Evolutionary conservation across 2,329 filamentous ascomycete genomes (phyloP).

Genomic region (Aspergillus awamori): DNA sequence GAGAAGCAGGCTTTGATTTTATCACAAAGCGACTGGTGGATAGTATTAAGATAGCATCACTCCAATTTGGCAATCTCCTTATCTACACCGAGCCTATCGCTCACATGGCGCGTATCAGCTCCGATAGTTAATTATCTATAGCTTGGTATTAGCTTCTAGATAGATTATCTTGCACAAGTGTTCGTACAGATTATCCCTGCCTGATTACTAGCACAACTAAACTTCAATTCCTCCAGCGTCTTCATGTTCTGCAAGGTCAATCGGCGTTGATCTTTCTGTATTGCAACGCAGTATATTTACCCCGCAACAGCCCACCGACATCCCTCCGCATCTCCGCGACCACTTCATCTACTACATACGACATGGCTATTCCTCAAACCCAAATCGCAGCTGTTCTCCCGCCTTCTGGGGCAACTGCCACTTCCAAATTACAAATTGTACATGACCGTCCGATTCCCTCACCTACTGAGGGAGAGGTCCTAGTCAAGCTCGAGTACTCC

Average conservation of each 20-base stretch:
- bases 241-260: neutral
- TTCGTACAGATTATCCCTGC: neutral
- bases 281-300: neutral
- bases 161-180: neutral
- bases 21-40: neutral
- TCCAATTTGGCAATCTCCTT: neutral
- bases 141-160: neutral
- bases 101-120: neutral
- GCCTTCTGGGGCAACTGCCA: constrained; percentile 23
- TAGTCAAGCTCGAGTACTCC: constrained; percentile 52
- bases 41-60: no score
- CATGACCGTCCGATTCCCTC: constrained; percentile 37
- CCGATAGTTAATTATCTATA: neutral
- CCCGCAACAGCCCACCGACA: constrained; percentile 1
- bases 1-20: no score
- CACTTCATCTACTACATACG: neutral
- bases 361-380: constrained; percentile 24
- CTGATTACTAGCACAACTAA: no score
- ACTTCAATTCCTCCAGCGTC: no score
- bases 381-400: constrained; percentile 38
- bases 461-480: constrained; percentile 45
- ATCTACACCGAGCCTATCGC: neutral
- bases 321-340: neutral
- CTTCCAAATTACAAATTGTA: constrained; percentile 29
- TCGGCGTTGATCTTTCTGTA: neutral